Evolutionary conservation across 208 protist genomes (phyloP).

Genomic region (Trypanosoma theileri): DNA sequence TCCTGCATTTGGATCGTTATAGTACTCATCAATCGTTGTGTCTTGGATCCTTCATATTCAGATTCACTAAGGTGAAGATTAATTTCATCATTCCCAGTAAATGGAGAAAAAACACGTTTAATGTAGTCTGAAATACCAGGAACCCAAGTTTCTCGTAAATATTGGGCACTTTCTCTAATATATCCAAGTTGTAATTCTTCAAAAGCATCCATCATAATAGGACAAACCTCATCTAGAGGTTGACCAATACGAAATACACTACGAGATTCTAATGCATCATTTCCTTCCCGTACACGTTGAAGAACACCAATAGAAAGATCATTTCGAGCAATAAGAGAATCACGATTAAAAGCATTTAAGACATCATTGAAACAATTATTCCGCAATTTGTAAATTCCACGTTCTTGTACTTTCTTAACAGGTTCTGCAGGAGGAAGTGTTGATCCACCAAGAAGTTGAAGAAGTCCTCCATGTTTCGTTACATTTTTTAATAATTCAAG

Average conservation of each 20-base stretch:
- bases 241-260: constrained; percentile 73
- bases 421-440: constrained; percentile 32
- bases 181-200: constrained; percentile 82
- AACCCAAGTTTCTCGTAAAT: constrained; percentile 81
- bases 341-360: constrained; percentile 42
- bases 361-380: constrained; percentile 47
- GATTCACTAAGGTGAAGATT: constrained; percentile 85
- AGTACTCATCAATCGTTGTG: constrained; percentile 89
- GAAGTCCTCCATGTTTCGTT: constrained; percentile 48
- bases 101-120: constrained; percentile 44
- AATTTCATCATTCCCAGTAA: constrained; percentile 40
- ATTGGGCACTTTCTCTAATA: constrained; percentile 66
- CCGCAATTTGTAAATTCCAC: constrained; percentile 49
- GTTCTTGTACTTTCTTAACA: constrained; percentile 27
- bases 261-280: constrained; percentile 65
- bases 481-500: constrained; percentile 70
- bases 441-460: constrained; percentile 42
- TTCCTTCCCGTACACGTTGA: constrained; percentile 67
- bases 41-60: constrained; percentile 92
- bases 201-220: constrained; percentile 82
- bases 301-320: constrained; percentile 53
- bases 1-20: constrained; percentile 95
- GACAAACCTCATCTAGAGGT: constrained; percentile 45
- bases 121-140: constrained; percentile 49
- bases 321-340: constrained; percentile 60